phyloP scores from a whole-genome alignment of 208 protist genomes.

The Crithidia acanthocephali region DNA sequence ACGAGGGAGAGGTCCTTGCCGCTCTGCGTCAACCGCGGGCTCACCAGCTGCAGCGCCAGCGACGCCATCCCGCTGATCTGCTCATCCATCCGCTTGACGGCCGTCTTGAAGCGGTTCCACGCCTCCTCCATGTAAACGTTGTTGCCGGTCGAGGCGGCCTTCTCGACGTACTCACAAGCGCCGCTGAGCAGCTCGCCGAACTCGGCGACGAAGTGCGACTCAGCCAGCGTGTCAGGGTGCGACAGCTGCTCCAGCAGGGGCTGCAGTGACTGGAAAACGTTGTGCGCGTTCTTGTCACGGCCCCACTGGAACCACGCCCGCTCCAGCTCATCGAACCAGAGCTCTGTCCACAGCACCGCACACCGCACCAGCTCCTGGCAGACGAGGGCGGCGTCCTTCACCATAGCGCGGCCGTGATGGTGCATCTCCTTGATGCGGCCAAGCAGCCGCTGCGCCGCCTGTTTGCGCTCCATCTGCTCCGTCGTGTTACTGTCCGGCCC shows the following conservation, averaged over 20 bases:
- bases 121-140: slow-evolving; percentile 95
- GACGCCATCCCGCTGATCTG: slow-evolving; percentile 96
- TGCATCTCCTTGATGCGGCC: slow-evolving; percentile 78
- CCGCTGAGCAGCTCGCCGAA: slow-evolving; percentile 73
- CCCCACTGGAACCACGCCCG: slow-evolving; percentile 96
- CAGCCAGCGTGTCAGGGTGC: slow-evolving; percentile 92
- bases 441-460: slow-evolving; percentile 83
- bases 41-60: slow-evolving; percentile 97
- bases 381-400: slow-evolving; percentile 97
- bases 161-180: slow-evolving; percentile 84
- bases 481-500: slow-evolving; percentile 30
- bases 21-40: slow-evolving; percentile 77
- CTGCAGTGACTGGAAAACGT: slow-evolving; percentile 93
- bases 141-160: slow-evolving; percentile 68
- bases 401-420: slow-evolving; percentile 85
- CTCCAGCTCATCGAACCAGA: slow-evolving; percentile 96
- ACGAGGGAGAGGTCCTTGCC: slow-evolving; percentile 96
- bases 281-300: slow-evolving; percentile 94
- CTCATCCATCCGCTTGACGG: slow-evolving; percentile 96
- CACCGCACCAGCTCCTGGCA: slow-evolving; percentile 98
- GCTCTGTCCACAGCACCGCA: slow-evolving; percentile 97
- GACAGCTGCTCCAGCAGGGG: slow-evolving; percentile 96
- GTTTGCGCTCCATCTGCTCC: slow-evolving; percentile 68
- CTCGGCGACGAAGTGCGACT: slow-evolving; percentile 94
- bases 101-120: slow-evolving; percentile 96